Base-by-base conservation (phyloP, 176 grass and related monocot species). In the Musa troglodytarum region DNA sequence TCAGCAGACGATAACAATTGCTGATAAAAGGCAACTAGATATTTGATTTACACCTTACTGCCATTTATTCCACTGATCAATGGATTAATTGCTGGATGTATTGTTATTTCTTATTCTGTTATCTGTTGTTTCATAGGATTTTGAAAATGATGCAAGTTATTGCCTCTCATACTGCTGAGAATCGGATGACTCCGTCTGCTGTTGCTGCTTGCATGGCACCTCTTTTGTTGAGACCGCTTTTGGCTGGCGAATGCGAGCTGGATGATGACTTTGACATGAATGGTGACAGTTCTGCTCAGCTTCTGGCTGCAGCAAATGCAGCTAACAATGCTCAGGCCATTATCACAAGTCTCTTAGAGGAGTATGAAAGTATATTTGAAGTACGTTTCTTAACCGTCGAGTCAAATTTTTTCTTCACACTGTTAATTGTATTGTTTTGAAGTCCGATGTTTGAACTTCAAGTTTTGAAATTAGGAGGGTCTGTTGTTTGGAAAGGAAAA, bases 171-270 rank as follows among this genome's bases (percentile, higher is more conserved):
- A 95, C 86, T 61, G 16, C 90, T 51, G 88, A 93, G 76, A 99
- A 99, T 77, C 78, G 91, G 82, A 99, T 99, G 96, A 95, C 83
- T 82, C 73, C 86, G 57, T 95, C 91, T 49, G 96, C 96, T 73
- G 91, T 99, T 94, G 91, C 91, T 75, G 88, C 91, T 78, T 99
- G 96, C 82, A 99, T 99, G 96, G 96, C 96, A 34, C 96, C 96
- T 65, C 96, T 99, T 59, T 84, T 99, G 82, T 51, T 99, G 22
- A 87, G 91, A 9, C 91, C 96, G 25, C 96, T 99, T 89, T 88
- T 99, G 65, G 96, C 96, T 65, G 96, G 96, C 83, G 96, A 99
- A 87, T 99, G 96, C 63, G 96, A 99, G 75, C 89, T 99, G 96
- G 96, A 99, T 72, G 88, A 99, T 83, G 96, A 83, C 54, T 86